Base-by-base conservation (phyloP, 768 basidiomycete genomes). In the Gelatoporia subvermispora region DNA sequence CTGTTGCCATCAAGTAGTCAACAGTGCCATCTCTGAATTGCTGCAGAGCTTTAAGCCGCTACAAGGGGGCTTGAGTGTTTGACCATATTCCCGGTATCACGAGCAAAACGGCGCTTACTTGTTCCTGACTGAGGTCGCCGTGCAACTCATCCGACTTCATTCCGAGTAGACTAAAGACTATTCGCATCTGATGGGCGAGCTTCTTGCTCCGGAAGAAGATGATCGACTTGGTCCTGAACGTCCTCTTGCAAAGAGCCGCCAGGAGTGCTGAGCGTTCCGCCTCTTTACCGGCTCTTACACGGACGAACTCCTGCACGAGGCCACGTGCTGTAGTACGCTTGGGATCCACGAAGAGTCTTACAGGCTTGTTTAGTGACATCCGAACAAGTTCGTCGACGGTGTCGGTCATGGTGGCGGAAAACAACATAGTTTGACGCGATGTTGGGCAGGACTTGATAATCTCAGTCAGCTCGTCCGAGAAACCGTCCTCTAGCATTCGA, bases 371-470 rank as follows among this genome's bases (percentile, higher is more conserved):
- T 42, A 98, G 70, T 11, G 90, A 91, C 77, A 98, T 86, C 60
- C 83, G 84, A 49, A 98, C 88, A 41, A 99, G 78, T 61, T 93
- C 86, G 58, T 96, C 91, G 8, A 98, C 88, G 1, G 88, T 87
- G 66, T 99, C 96, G 3, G 94, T 97, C 88, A 98, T 98, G 1
- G 96, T 99, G 2, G 96, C 96, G 1, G 93, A 96, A 69, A 99
- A 99, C 34, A 99, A 76, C 93, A 99, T 95, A 3, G 96, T 98
- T 65, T 98, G 96, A 34, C 96, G 81, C 21, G 87, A 86, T 18
- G 68, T 67, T 2, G 93, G 93, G 63, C 93, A 96, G 16, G 88
- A 79, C 59, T 84, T 85, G 68, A 98, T 84, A 58, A 99, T 96
- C 68, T 99, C 96, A 16, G 81, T 72, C 28, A 99, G 74, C 65